Evolutionary conservation across 2,329 filamentous ascomycete species (phyloP).

Genomic region (Ascochyta lentis): DNA sequence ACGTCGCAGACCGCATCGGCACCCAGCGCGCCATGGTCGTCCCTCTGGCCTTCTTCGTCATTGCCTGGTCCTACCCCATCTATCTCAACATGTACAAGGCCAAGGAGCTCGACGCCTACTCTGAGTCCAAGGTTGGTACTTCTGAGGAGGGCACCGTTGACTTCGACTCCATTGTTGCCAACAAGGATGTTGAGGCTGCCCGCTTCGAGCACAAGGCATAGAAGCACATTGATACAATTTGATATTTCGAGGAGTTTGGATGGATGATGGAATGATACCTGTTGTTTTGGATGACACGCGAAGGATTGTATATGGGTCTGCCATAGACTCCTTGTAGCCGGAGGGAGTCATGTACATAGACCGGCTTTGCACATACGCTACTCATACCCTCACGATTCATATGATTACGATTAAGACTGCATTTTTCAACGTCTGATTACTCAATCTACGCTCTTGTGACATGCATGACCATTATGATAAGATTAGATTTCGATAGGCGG

Average conservation of each 20-base stretch:
- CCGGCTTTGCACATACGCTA: constrained; percentile 18
- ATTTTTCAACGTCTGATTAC: not conserved
- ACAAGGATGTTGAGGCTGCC: constrained; percentile 34
- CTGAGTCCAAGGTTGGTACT: constrained; percentile 40
- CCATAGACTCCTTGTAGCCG: constrained; percentile 8
- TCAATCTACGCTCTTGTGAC: too few relatives aligned
- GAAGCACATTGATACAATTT: not conserved
- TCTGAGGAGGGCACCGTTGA: constrained; percentile 29
- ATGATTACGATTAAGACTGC: constrained; percentile 10
- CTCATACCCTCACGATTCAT: constrained; percentile 15
- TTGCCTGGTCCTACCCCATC: constrained; percentile 47
- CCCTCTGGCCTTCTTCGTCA: constrained; percentile 42
- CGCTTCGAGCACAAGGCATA: constrained; percentile 26
- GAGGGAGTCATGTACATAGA: constrained; percentile 14
- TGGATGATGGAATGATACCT: constrained; percentile 13
- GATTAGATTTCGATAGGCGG: too few relatives aligned
- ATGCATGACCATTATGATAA: too few relatives aligned
- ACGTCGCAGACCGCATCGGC: constrained; percentile 43
- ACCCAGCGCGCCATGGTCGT: constrained; percentile 47
- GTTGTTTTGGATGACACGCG: not conserved
- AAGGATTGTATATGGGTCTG: constrained; percentile 4
- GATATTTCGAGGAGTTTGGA: constrained; percentile 2
- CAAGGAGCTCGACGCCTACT: constrained; percentile 46
- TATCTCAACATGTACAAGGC: constrained; percentile 46
- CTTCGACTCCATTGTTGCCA: constrained; percentile 32